phyloP scores from a whole-genome alignment of 192 early-diverging fungal genomes.

The Chytriomyces confervae region DNA sequence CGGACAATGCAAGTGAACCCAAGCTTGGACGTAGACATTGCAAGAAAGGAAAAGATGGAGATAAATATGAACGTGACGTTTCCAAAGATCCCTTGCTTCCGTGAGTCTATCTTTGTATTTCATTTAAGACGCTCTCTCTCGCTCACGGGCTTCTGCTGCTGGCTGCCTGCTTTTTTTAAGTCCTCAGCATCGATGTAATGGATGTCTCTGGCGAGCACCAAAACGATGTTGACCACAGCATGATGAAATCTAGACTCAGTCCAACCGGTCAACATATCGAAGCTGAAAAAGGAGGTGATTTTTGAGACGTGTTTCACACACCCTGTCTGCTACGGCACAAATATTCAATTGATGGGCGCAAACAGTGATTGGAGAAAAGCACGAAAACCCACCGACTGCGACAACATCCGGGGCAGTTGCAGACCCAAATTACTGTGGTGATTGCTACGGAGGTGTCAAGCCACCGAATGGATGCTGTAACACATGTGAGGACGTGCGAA shows the following conservation, averaged over 20 bases:
- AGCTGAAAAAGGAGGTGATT: slow-evolving; percentile 55
- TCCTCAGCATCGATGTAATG: slow-evolving; percentile 94
- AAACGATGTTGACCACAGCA: slow-evolving; percentile 73
- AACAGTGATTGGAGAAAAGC: slow-evolving; percentile 33
- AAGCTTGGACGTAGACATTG: slow-evolving; percentile 80
- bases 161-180: slow-evolving; percentile 42
- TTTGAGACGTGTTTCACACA: slow-evolving; percentile 23
- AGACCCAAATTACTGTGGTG: slow-evolving; percentile 76
- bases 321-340: no score
- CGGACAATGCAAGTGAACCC: slow-evolving; percentile 68
- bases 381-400: neutral
- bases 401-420: slow-evolving; percentile 8
- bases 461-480: slow-evolving; percentile 87
- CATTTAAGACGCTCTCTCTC: neutral
- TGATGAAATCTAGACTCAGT: slow-evolving; percentile 83
- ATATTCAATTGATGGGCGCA: neutral
- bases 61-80: slow-evolving; percentile 93
- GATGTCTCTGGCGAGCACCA: slow-evolving; percentile 91
- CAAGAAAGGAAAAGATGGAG: slow-evolving; percentile 84
- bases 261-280: slow-evolving; percentile 68
- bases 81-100: slow-evolving; percentile 86
- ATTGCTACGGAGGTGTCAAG: slow-evolving; percentile 81
- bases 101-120: slow-evolving; percentile 49
- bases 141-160: neutral
- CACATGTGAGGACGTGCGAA: slow-evolving; percentile 88